Evolutionary conservation across 164 flowering plant species (phyloP), one percentile per base, ranked within the genome.

Genomic region (Liquidambar formosana): DNA sequence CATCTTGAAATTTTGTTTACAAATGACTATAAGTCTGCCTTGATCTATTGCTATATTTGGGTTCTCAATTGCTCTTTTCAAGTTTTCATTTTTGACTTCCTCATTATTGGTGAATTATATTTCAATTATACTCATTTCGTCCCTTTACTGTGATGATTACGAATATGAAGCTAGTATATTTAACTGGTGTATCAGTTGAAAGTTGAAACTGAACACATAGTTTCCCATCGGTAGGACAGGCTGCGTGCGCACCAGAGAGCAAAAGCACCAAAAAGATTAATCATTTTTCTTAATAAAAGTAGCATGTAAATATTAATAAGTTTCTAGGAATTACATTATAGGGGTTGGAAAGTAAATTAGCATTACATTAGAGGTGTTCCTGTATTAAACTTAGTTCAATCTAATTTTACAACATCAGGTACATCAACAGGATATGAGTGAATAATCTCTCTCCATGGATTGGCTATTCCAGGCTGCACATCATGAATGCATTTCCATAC

Each of bases 401-500:
- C 41, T 33, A 33, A 27, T 27, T 27, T 58, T 8, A 8, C 16
- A 5, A 16, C 21, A 8, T 66, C 21, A n/a, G 65, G 54, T 26
- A 54, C 22, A 18, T 72, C 61, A 2, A 67, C 60, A 19, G 67
- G 67, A 44, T 73, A 66, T 19, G 59, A 53, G 51, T 73, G 22
- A 10, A 70, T 66, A 43, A 64, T 61, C 4, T 70, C 73, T 9
- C 15, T 58, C 83, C 81, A 80, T 13, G 69, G 66, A 33, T 23
- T 68, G 25, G 57, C 33, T 45, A 6, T 38, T 43, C 63, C 58
- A 16, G 57, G 33, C 48, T 64, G 56, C 5, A 57, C 56, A 18
- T 52, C 28, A 13, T 64, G 28, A 14, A 72, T 16, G 66, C 77
- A 68, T 61, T 61, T 58, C 84, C 81, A 81, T 8, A 73, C 73